Base-by-base conservation (phyloP, 768 basidiomycete genomes). In the Hemileccinum rubropunctum region DNA sequence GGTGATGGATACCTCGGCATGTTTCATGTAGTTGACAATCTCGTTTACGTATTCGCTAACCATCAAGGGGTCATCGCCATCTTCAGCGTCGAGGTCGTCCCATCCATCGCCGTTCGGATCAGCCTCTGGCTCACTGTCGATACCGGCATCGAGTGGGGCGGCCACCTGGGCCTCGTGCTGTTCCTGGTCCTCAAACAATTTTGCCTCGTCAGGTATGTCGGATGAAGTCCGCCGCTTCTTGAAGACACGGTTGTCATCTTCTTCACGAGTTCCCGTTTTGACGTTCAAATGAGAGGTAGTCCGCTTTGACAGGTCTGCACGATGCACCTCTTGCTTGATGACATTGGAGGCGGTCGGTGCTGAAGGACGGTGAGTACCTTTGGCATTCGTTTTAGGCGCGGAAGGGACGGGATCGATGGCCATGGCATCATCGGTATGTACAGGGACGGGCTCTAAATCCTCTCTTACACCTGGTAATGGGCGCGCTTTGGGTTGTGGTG, bases 41-140 rank as follows among this genome's bases (percentile, higher is more conserved):
- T 98, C 97, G 21, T 76, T 76, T 44, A 97, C 95, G 63, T 99
- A 99, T 70, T 98, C 92, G 72, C 86, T 88, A 57, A 97, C 95
- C 95, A 98, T 98, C 52, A 91, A 76, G 13, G 95, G 97, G 63
- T 99, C 95, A 43, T 94, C 92, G 46, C 75, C 82, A 65, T 98
- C 95, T 18, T 95, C 93, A 1, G 82, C 83, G 56, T 98, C 94
- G 14, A 98, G 78, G 62, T 98, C 95, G 27, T 88, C 88, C 95
- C 93, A 98, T 63, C 77, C 73, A 61, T 73, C 57, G 54, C 75
- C 76, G 48, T 86, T 75, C 3, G 83, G 84, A 56, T 86, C 84
- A 4, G 80, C 84, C 62, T 88, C 88, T 3, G 60, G 65, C 53
- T 83, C 80, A 12, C 72, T 73, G 28, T 82, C 72, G 27, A 66